Conservation (phyloP, 2,329 filamentous ascomycete species). For the Acrocalymma vagum region DNA sequence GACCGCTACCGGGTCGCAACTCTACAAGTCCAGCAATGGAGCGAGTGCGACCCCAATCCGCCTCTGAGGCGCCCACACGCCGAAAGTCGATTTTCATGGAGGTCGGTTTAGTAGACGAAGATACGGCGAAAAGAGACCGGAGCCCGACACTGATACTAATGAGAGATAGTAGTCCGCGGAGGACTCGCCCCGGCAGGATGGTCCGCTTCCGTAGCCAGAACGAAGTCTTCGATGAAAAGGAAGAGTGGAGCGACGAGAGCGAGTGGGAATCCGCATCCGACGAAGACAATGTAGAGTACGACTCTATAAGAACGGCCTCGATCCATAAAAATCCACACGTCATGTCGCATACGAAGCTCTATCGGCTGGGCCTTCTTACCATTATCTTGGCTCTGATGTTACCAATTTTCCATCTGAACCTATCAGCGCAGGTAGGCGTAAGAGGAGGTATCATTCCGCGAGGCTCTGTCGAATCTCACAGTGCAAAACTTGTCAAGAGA, state of each 20-base stretch:
- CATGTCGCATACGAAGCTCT: conserved; percentile 29
- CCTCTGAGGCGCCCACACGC: conserved; percentile 22
- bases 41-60: conserved; percentile 33
- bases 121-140: conserved; percentile 35
- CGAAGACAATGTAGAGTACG: conserved; percentile 28
- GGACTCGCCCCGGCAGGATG: conserved; percentile 33
- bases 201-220: conserved; percentile 44
- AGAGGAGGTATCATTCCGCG: conserved; percentile 33
- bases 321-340: conserved; percentile 10
- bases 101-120: conserved; percentile 47
- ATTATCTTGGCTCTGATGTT: conserved; percentile 42
- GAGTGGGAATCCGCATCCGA: conserved; percentile 39
- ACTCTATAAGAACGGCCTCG: conserved; percentile 2
- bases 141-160: conserved; percentile 37
- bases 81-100: conserved; percentile 47
- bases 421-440: conserved; percentile 34
- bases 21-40: conserved; percentile 29
- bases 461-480: conserved; percentile 22
- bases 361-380: conserved; percentile 37
- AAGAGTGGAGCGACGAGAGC: conserved; percentile 23
- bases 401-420: conserved; percentile 40
- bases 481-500: conserved; percentile 30
- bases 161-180: conserved; percentile 21
- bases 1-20: conserved; percentile 5
- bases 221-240: conserved; percentile 30